Evolutionary conservation across 306 rosid genomes (phyloP).

Genomic region (Parietaria judaica): DNA sequence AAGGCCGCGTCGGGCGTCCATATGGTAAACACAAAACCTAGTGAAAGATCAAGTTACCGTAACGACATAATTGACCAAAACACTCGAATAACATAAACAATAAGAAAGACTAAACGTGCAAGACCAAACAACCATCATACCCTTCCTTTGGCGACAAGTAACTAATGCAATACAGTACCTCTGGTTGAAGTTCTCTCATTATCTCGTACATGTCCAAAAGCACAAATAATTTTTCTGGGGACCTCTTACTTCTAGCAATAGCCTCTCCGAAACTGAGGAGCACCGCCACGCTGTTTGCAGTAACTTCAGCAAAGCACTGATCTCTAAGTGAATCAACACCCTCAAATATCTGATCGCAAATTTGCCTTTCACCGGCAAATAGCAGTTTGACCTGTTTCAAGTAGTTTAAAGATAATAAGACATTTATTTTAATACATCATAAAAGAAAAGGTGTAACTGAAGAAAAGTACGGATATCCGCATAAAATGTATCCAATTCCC

Average conservation of each 20-base stretch:
- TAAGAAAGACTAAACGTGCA: too few species aligned
- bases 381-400: constrained; percentile 66
- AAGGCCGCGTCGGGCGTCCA: too few species aligned
- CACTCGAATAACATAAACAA: too few species aligned
- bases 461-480: constrained; percentile 83
- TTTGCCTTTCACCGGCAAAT: constrained; percentile 69
- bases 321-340: constrained; percentile 56
- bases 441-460: not conserved
- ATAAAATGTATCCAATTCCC: constrained; percentile 96
- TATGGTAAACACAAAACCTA: too few species aligned
- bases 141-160: not conserved
- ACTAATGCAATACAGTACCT: constrained; percentile 37
- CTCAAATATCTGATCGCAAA: constrained; percentile 86
- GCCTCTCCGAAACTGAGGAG: constrained; percentile 98
- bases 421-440: constrained; percentile 15
- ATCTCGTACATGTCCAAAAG: constrained; percentile 96
- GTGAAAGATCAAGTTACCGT: too few species aligned
- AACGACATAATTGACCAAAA: too few species aligned
- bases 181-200: constrained; percentile 88
- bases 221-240: constrained; percentile 95
- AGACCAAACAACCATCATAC: too few species aligned
- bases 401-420: constrained; percentile 15
- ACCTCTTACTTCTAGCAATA: constrained; percentile 96
- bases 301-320: constrained; percentile 89
- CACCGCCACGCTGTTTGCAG: constrained; percentile 63